Conservation (phyloP, 345 rosid species). For the Eucalyptus regnans region DNA sequence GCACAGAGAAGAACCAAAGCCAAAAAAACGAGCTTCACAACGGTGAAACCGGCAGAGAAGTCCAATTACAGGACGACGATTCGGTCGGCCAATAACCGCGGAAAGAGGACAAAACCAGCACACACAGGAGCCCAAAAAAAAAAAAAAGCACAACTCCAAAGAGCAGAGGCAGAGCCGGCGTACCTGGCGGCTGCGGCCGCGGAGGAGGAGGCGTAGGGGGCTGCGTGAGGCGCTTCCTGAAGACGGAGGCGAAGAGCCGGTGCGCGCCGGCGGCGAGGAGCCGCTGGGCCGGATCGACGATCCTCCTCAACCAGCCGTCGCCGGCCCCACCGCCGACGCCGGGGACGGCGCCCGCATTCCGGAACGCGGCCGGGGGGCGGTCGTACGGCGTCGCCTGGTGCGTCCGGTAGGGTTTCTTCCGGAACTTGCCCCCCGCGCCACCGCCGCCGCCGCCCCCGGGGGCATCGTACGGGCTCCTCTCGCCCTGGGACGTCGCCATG, state of each 20-base stretch:
- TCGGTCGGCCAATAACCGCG: not conserved
- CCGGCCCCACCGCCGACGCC: not conserved
- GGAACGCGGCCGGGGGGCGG: conserved; percentile 39
- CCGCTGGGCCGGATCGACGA: conserved; percentile 89
- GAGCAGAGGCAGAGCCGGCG: not conserved
- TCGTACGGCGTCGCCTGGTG: conserved; percentile 60
- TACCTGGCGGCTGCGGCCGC: not conserved
- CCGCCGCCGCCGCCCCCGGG: not conserved
- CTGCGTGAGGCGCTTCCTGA: conserved; percentile 61
- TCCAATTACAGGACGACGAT: not conserved
- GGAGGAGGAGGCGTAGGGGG: conserved; percentile 16
- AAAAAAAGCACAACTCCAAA: not conserved
- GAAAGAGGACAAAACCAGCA: not conserved
- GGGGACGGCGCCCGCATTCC: conserved; percentile 23
- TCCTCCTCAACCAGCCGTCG: conserved; percentile 71
- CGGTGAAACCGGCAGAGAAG: not conserved
- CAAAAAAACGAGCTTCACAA: not conserved
- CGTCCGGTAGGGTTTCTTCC: conserved; percentile 31
- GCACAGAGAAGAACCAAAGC: not conserved
- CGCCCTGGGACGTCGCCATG: not conserved
- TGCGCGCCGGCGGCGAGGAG: conserved; percentile 73
- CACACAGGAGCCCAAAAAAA: not conserved
- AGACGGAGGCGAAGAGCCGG: conserved; percentile 57
- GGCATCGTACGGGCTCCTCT: not conserved
- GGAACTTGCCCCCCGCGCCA: not conserved